Conservation (phyloP, 352 stramenopile genomes). For the Pythium aristosporum region DNA sequence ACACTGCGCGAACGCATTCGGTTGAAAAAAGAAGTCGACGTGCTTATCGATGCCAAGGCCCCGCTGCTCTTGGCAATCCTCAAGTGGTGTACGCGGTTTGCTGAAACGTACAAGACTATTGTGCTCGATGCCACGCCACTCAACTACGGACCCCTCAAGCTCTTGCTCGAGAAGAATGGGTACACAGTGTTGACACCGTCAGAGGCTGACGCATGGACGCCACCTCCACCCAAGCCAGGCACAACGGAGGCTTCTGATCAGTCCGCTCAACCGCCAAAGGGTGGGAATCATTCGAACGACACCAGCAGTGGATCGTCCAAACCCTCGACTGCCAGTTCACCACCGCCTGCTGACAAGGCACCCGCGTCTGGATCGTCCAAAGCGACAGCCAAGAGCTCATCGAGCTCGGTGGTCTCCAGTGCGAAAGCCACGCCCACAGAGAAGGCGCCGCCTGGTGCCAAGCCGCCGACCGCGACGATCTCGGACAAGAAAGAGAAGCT, state of each 20-base stretch:
- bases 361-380: too few relatives aligned
- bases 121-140: conserved; percentile 57
- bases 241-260: not conserved
- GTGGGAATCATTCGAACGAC: not conserved
- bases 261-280: not conserved
- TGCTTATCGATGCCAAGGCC: conserved; percentile 68
- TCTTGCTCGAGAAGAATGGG: conserved; percentile 42
- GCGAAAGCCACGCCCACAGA: not conserved
- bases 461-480: conserved; percentile 28
- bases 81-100: conserved; percentile 56
- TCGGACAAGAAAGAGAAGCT: conserved; percentile 43
- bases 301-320: not conserved
- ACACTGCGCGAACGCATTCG: conserved; percentile 46
- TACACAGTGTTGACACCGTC: conserved; percentile 50
- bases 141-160: conserved; percentile 44
- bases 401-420: not conserved
- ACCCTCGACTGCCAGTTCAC: not conserved
- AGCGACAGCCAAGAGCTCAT: too few relatives aligned
- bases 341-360: too few relatives aligned
- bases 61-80: conserved; percentile 51
- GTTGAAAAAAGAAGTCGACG: conserved; percentile 63
- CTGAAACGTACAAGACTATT: conserved; percentile 49
- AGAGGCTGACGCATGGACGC: conserved; percentile 30
- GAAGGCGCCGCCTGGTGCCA: conserved; percentile 14
- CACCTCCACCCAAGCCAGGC: not conserved